Percentiles rank a stretch among this genome's conserved stretches.
phyloP scores from a whole-genome alignment of 768 basidiomycete genomes.

The Hypholoma sublateritium region DNA sequence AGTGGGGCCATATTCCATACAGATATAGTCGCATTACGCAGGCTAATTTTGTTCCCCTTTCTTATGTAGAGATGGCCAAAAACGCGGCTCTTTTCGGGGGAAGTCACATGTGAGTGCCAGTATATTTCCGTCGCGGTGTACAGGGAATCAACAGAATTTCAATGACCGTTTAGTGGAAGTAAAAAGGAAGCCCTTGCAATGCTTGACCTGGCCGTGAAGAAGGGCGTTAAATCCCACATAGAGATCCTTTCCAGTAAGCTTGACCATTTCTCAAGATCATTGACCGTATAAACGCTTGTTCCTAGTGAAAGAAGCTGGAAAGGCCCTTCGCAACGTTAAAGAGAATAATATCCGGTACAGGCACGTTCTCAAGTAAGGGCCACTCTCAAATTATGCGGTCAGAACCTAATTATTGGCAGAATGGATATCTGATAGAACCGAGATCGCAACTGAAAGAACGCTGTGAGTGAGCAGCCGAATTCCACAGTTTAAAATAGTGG shows the following conservation, averaged over 20 bases:
- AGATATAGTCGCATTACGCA: background rate
- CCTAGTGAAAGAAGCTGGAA: slow-evolving; percentile 16
- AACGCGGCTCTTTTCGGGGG: slow-evolving; percentile 14
- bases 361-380: slow-evolving; percentile 12
- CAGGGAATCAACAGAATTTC: no score
- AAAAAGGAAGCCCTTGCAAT: slow-evolving; percentile 15
- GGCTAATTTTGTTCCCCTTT: background rate
- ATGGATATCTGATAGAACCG: background rate
- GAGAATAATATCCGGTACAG: slow-evolving; percentile 11
- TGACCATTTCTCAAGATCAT: background rate
- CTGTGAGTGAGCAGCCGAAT: no score
- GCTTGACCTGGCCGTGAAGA: slow-evolving; percentile 12
- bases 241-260: slow-evolving; percentile 12
- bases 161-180: slow-evolving; percentile 7
- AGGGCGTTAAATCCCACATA: slow-evolving; percentile 11
- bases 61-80: slow-evolving; percentile 1
- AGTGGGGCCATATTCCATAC: background rate
- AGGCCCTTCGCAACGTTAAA: slow-evolving; percentile 9
- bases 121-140: background rate
- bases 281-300: background rate
- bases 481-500: no score
- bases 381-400: background rate
- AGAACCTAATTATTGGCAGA: background rate
- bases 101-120: slow-evolving; percentile 10
- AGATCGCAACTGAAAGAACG: no score